phyloP scores from a whole-genome alignment of 108 stramenopile genomes.

The Discostella stelligeroides region DNA sequence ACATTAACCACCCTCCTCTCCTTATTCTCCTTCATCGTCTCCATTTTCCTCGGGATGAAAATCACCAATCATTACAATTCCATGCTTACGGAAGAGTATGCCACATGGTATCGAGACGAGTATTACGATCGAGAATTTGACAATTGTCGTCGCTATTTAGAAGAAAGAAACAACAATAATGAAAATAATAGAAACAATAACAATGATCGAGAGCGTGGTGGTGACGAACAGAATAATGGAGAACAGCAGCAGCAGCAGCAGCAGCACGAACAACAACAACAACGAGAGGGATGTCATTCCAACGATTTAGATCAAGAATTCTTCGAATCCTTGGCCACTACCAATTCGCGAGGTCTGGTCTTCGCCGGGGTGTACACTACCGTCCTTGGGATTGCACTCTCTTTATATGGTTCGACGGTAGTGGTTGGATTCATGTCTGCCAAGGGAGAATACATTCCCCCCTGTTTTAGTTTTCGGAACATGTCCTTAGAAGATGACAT shows the following conservation, averaged over 20 bases:
- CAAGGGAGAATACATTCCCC: constrained; percentile 82
- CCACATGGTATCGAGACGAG: constrained; percentile 49
- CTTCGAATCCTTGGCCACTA: constrained; percentile 51
- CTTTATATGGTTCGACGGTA: constrained; percentile 73
- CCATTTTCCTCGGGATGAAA: constrained; percentile 56
- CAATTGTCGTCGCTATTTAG: constrained; percentile 22
- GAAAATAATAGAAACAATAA: neutral
- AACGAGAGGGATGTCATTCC: constrained; percentile 43
- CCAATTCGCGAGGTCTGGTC: constrained; percentile 63
- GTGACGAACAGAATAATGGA: too few species aligned
- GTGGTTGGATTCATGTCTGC: constrained; percentile 83
- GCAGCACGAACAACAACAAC: constrained; percentile 22
- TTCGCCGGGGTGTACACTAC: constrained; percentile 77
- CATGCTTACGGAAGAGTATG: constrained; percentile 52
- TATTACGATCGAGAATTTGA: constrained; percentile 34
- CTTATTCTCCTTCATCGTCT: constrained; percentile 65
- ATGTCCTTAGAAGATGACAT: constrained; percentile 49
- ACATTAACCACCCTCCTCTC: constrained; percentile 71
- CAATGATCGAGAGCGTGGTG: neutral
- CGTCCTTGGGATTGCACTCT: constrained; percentile 62
- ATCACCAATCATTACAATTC: constrained; percentile 71
- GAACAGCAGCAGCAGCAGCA: constrained; percentile 7
- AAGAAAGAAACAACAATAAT: constrained; percentile 12
- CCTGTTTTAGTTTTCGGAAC: constrained; percentile 66
- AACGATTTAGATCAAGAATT: constrained; percentile 50